phyloP scores from a whole-genome alignment of 306 rosid species.

The Lathyrus sativus region DNA sequence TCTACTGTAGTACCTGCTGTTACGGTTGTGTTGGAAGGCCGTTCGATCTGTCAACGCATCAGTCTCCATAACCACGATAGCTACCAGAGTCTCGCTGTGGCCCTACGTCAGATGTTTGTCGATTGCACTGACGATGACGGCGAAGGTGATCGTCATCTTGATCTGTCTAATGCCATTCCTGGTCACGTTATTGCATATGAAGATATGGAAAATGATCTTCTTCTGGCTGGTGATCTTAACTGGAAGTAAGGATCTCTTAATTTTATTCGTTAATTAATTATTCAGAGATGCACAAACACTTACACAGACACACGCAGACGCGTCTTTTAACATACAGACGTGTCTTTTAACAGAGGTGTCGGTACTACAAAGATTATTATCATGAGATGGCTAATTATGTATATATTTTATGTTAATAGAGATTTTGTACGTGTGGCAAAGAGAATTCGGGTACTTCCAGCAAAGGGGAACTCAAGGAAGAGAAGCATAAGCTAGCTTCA shows the following conservation, averaged over 20 bases:
- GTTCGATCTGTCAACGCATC: slow-evolving; percentile 88
- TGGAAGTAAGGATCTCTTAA: slow-evolving; percentile 65
- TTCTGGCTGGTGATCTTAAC: slow-evolving; percentile 85
- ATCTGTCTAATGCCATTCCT: slow-evolving; percentile 77
- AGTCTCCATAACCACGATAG: slow-evolving; percentile 77
- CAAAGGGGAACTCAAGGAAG: slow-evolving; percentile 59
- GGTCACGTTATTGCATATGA: slow-evolving; percentile 86
- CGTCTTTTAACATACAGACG: too few relatives aligned
- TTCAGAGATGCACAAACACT: too few relatives aligned
- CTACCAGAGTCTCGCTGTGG: slow-evolving; percentile 73
- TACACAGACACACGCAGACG: too few relatives aligned
- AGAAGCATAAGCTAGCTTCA: slow-evolving; percentile 28
- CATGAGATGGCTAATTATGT: not conserved
- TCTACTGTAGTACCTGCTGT: slow-evolving; percentile 68
- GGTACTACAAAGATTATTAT: too few relatives aligned
- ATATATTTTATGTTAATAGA: slow-evolving; percentile 44
- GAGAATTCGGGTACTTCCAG: slow-evolving; percentile 79
- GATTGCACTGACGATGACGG: slow-evolving; percentile 29
- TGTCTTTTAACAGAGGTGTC: too few relatives aligned
- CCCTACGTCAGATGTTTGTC: slow-evolving; percentile 73
- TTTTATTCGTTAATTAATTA: not conserved
- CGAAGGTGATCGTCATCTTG: slow-evolving; percentile 37
- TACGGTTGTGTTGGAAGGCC: slow-evolving; percentile 87
- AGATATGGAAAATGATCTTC: slow-evolving; percentile 89
- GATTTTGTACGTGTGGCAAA: slow-evolving; percentile 86